These are phyloP conservation scores for Chaetomium strumarium DNA, from an alignment of 2,329 filamentous ascomycete species.

Conservation along the genomic window DNA sequence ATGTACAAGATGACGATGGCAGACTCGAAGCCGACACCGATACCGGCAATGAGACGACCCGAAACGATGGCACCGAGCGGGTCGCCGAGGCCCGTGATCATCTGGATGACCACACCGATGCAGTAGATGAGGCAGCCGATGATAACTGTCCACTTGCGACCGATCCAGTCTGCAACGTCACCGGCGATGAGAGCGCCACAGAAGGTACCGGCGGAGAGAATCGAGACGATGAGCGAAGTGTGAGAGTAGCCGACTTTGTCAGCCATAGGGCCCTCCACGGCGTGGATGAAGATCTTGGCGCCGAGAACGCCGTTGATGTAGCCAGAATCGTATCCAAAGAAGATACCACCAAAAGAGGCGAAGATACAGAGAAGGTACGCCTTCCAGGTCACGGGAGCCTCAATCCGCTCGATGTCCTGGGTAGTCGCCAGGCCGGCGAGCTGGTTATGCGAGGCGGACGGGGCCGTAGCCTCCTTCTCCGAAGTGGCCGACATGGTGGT, in stretches of 20 bases:
- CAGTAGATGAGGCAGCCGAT: constrained; percentile 66
- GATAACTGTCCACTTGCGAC: constrained; percentile 67
- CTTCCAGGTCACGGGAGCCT: constrained; percentile 63
- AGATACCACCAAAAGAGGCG: constrained; percentile 66
- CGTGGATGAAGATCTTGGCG: constrained; percentile 44
- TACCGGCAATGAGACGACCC: constrained; percentile 68
- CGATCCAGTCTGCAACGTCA: constrained; percentile 69
- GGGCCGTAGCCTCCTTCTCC: constrained; percentile 19
- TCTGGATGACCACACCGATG: constrained; percentile 63
- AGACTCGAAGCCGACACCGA: constrained; percentile 76
- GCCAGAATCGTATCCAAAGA: constrained; percentile 75
- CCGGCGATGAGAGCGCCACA: constrained; percentile 72
- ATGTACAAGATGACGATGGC: constrained; percentile 82
- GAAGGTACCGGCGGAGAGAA: constrained; percentile 73
- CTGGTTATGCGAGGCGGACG: constrained; percentile 8
- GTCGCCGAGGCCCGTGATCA: constrained; percentile 40
- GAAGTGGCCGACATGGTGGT: constrained; percentile 18
- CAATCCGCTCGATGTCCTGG: constrained; percentile 52
- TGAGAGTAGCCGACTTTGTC: constrained; percentile 39
- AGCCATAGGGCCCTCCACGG: constrained; percentile 48
- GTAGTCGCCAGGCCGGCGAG: constrained; percentile 34
- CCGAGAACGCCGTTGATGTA: constrained; percentile 64
- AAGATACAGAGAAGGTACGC: constrained; percentile 66
- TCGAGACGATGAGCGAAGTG: constrained; percentile 61
- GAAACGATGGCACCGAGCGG: constrained; percentile 59